Evolutionary conservation across 345 rosid genomes (phyloP).

Genomic region (Firmiana major): DNA sequence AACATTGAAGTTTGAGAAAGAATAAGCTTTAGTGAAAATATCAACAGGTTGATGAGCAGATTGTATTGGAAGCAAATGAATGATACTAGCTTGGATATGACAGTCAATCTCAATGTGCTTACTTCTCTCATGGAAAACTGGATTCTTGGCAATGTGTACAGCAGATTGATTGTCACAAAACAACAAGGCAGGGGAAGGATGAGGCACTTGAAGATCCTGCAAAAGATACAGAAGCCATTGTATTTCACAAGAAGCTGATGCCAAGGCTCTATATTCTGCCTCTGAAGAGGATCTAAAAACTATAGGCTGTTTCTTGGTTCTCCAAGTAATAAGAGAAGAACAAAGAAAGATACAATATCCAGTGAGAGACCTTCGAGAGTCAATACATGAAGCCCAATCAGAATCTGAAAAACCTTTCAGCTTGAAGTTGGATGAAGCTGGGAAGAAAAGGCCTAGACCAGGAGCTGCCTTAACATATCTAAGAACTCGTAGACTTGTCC

Average conservation of each 20-base stretch:
- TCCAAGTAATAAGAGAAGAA: not conserved
- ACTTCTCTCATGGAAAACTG: not conserved
- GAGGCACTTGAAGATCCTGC: not conserved
- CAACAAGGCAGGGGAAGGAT: not conserved
- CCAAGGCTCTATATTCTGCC: not conserved
- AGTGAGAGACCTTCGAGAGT: not conserved
- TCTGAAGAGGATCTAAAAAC: not conserved
- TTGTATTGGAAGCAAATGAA: too few relatives aligned
- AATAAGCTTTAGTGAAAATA: too few relatives aligned
- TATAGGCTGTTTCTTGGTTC: not conserved
- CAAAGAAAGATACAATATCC: not conserved
- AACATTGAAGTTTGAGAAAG: too few relatives aligned
- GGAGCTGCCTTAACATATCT: not conserved
- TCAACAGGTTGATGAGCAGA: too few relatives aligned
- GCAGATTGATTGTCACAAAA: not conserved
- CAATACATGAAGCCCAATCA: not conserved
- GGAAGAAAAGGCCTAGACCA: not conserved
- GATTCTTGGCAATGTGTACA: too few relatives aligned
- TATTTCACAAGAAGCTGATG: not conserved
- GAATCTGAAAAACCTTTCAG: not conserved
- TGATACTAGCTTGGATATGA: too few relatives aligned
- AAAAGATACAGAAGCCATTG: not conserved
- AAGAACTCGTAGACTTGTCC: not conserved
- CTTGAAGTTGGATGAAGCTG: not conserved
- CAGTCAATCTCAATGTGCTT: not conserved